Base-by-base conservation (phyloP, 305 asterid species). In the Stenogyne calaminthoides region DNA sequence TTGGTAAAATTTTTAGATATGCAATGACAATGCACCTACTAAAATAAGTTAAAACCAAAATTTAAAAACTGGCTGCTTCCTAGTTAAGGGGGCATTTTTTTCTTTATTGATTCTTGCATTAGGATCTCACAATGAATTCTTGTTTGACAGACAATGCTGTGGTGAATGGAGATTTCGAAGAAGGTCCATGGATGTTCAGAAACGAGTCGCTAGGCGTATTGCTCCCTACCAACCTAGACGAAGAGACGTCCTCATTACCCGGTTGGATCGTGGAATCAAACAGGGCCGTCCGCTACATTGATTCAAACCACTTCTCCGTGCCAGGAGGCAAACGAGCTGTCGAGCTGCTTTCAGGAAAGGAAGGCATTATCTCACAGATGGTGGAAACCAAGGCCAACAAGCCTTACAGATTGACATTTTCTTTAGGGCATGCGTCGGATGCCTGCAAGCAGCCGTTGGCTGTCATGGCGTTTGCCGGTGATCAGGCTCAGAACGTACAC, bases 231-330 rank as follows among this genome's bases (percentile, higher is more conserved):
- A 95, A 90, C 76, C 96, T 95, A 0, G 98, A 95, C 6, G 97
- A 90, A 49, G 89, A 90, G 62, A 90, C 94, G 2, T 89, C 98
- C 11, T 85, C 99, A 1, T 82, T 95, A 10, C 99, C 99, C 0
- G 98, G 99, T 36, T 95, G 99, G 99, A 92, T 89, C 18, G 96
- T 95, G 2, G 99, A 95, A 65, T 95, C 99, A 5, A 92, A 92
- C 90, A 64, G 99, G 71, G 99, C 99, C 0, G 97, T 95, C 37
- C 94, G 99, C 1, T 95, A 90, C 82, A 80, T 95, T 4, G 99
- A 92, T 75, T 89, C 94, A 0, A 82, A 88, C 77, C 99, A 95
- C 83, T 95, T 70, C 86, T 72, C 87, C 0, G 83, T 92, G 60
- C 99, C 99, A 0, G 96, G 88, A 63, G 98, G 98, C 39, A 92